Conservation (phyloP, 2,329 filamentous ascomycete genomes). For the Neonectria punicea region DNA sequence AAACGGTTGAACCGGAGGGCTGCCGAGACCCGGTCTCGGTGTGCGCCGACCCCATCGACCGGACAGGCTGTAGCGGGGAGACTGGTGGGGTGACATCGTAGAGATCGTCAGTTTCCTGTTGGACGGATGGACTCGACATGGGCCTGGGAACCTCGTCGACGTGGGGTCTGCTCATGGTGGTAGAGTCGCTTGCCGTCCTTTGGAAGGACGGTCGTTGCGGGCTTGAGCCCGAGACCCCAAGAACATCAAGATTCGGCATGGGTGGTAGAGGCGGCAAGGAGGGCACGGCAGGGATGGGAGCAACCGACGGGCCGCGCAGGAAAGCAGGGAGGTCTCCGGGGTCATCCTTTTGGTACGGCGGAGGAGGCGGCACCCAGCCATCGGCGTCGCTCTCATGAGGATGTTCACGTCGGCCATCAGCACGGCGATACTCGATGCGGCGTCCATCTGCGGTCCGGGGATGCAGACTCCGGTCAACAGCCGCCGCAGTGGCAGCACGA, state of each 20-base stretch:
- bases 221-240: conserved; percentile 5
- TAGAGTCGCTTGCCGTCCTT: conserved; percentile 51
- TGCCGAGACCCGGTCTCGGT: conserved; percentile 21
- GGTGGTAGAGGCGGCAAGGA: conserved; percentile 39
- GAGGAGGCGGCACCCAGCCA: conserved; percentile 88
- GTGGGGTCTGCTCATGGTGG: conserved; percentile 39
- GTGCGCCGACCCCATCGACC: conserved; percentile 5
- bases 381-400: conserved; percentile 90
- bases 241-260: conserved; percentile 14
- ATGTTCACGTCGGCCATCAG: conserved; percentile 76
- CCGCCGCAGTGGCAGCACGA: conserved; percentile 80
- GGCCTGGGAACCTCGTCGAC: conserved; percentile 43
- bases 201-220: conserved; percentile 43
- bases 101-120: conserved; percentile 51
- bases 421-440: conserved; percentile 71
- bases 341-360: conserved; percentile 78
- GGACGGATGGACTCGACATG: conserved; percentile 46
- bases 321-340: conserved; percentile 67
- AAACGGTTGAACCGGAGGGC: conserved; percentile 32
- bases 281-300: conserved; percentile 45
- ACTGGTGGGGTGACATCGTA: conserved; percentile 61
- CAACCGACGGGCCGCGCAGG: conserved; percentile 60
- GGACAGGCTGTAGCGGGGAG: conserved; percentile 47
- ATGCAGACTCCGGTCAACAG: conserved; percentile 75
- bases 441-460: conserved; percentile 65